These are phyloP conservation scores for Tricladium varicosporioides DNA, from an alignment of 2,329 filamentous ascomycete species.

Conservation along the genomic window DNA sequence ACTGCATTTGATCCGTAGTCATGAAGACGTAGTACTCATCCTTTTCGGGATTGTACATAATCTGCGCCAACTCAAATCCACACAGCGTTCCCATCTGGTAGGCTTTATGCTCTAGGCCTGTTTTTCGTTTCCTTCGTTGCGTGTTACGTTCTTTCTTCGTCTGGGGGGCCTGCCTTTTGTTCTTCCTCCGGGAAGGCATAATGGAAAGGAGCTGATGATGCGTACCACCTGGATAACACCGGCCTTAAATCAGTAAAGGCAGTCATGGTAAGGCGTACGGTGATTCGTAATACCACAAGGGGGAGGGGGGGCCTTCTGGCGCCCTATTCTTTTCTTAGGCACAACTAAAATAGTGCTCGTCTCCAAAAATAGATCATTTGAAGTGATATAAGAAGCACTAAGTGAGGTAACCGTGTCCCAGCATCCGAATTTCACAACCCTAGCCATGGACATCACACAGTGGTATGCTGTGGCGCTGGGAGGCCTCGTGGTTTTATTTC, in stretches of 20 bases:
- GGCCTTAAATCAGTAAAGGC: neutral
- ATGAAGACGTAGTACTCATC: neutral
- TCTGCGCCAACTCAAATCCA: neutral
- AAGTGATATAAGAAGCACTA: neutral
- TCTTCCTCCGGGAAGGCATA: neutral
- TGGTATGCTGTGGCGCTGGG: conserved; percentile 9
- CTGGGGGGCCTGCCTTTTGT: neutral
- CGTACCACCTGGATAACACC: neutral
- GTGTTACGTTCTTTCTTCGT: neutral
- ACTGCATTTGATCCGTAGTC: neutral
- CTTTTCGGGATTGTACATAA: neutral
- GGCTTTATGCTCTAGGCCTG: neutral
- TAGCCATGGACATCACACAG: conserved; percentile 7
- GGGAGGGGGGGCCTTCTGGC: neutral
- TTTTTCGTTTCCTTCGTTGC: neutral
- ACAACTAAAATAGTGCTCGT: neutral
- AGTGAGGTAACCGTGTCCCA: neutral
- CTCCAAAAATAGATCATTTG: neutral
- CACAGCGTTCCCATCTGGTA: neutral
- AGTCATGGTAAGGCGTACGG: neutral
- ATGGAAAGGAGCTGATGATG: neutral
- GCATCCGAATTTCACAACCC: neutral
- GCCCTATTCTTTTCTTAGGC: neutral
- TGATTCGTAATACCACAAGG: neutral
- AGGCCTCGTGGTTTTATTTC: neutral